phyloP scores from a whole-genome alignment of 352 stramenopile genomes.

The Elongisporangium undulatum region DNA sequence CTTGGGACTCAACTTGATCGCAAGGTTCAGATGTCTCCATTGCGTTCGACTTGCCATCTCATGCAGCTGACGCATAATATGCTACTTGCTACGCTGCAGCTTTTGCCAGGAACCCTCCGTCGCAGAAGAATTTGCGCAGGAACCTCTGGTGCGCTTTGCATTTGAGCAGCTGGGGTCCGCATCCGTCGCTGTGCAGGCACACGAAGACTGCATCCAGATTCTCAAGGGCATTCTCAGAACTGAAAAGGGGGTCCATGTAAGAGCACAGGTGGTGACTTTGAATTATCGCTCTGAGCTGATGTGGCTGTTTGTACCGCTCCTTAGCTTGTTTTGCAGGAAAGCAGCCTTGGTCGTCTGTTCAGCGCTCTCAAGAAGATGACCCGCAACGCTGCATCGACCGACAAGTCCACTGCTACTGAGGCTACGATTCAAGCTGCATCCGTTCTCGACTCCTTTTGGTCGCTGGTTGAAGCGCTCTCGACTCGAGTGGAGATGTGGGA shows the following conservation, averaged over 20 bases:
- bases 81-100: constrained; percentile 17
- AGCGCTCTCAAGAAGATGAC: constrained; percentile 39
- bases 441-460: constrained; percentile 37
- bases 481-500: constrained; percentile 34
- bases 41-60: not conserved
- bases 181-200: constrained; percentile 16
- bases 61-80: not conserved
- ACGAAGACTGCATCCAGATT: constrained; percentile 51
- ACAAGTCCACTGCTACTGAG: not conserved
- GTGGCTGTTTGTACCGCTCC: constrained; percentile 13
- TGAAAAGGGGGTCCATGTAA: constrained; percentile 41
- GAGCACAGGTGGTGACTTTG: constrained; percentile 13
- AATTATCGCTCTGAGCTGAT: not conserved
- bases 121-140: constrained; percentile 52
- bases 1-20: constrained; percentile 77
- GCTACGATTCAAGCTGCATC: not conserved
- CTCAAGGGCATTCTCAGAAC: constrained; percentile 35
- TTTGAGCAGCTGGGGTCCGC: constrained; percentile 41
- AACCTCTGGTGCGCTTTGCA: constrained; percentile 51
- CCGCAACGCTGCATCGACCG: constrained; percentile 5
- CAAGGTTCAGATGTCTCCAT: constrained; percentile 31
- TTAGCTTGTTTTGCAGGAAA: constrained; percentile 44
- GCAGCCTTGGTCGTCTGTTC: constrained; percentile 37
- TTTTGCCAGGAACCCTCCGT: constrained; percentile 58
- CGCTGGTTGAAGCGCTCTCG: constrained; percentile 35